Base-by-base conservation (phyloP, 1,284 basidiomycete species). In the Trametes pubescens region DNA sequence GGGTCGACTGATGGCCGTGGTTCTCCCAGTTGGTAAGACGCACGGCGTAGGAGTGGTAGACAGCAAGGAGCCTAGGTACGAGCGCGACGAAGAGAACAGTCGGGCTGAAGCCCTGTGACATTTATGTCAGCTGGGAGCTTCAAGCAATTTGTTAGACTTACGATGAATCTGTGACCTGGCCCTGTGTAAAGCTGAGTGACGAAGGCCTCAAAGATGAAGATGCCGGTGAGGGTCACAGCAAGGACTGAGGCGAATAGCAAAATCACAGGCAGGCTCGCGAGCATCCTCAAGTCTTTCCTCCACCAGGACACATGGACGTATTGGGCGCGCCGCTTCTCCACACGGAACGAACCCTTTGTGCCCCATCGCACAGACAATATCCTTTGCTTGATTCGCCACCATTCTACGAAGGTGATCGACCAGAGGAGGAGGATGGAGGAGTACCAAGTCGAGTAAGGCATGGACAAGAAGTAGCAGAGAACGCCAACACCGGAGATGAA, bases 11-110 rank as follows among this genome's bases (percentile, higher is more conserved):
- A 67, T 94, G 93, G 2, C 86, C 83, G 74, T 98, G 95, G 73
- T 96, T 95, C 79, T 99, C 97, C 93, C 94, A 98, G 55, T 85
- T 78, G 0, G 96, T 97, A 58, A 98, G 84, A 9, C 82, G 78
- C 35, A 80, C 80, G 0, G 94, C 93, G 52, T 91, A 84, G 0
- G 79, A 73, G 67, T 91, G 90, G 79, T 98, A 97, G 1, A 92
- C 76, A 0, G 82, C 84, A n/a, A 97, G 85, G 37, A 99, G 84
- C 64, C 88, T 88, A 0, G 98, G 97, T 0, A 99, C 90, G 13
- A 96, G 80, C 0, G 88, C 83, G 2, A 90, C 84, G 75, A 99
- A 96, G 32, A 98, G 80, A 37, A 95, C 81, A 0, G 95, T 99
- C 0, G 96, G 97, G 34, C 87, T 80, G 65, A 97, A 89, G 0